These are phyloP conservation scores for Biscogniauxia marginata DNA, from an alignment of 2,329 filamentous ascomycete genomes.

Conservation along the genomic window DNA sequence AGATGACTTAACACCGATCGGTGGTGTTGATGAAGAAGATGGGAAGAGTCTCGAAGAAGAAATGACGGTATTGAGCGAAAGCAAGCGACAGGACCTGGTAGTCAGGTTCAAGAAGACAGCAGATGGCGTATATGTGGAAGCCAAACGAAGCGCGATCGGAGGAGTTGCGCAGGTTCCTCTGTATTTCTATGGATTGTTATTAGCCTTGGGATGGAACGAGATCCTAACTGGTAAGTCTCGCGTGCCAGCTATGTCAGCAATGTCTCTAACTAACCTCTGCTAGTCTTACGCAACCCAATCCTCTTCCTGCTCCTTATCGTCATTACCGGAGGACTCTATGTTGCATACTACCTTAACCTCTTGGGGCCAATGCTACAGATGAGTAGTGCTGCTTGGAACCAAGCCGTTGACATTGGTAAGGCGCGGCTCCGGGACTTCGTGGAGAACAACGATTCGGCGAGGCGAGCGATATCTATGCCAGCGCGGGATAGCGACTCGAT, in stretches of 20 bases:
- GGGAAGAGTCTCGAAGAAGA: slow-evolving; percentile 94
- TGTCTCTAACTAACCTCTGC: slow-evolving; percentile 15
- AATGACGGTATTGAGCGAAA: slow-evolving; percentile 89
- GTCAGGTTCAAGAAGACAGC: slow-evolving; percentile 98
- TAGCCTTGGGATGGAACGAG: slow-evolving; percentile 98
- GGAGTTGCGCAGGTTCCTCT: slow-evolving; percentile 90
- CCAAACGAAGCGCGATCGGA: slow-evolving; percentile 93
- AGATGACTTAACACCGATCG: slow-evolving; percentile 84
- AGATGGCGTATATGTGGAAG: slow-evolving; percentile 96
- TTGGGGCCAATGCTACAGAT: slow-evolving; percentile 96
- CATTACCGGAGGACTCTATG: slow-evolving; percentile 72
- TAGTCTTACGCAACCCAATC: slow-evolving; percentile 89
- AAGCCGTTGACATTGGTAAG: slow-evolving; percentile 89
- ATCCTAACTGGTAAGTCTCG: slow-evolving; percentile 77
- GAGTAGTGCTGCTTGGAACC: slow-evolving; percentile 81
- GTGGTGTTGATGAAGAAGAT: slow-evolving; percentile 91
- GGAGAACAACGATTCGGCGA: slow-evolving; percentile 79
- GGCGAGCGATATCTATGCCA: slow-evolving; percentile 79
- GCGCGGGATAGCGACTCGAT: slow-evolving; percentile 49
- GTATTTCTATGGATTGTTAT: slow-evolving; percentile 87
- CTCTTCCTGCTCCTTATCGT: slow-evolving; percentile 89
- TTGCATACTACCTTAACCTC: slow-evolving; percentile 91
- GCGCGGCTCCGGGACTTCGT: slow-evolving; percentile 87
- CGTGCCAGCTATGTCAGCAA: not conserved
- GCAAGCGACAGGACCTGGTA: slow-evolving; percentile 86